Base-by-base conservation (phyloP, 257 asterid species). In the Solanum phureja region DNA sequence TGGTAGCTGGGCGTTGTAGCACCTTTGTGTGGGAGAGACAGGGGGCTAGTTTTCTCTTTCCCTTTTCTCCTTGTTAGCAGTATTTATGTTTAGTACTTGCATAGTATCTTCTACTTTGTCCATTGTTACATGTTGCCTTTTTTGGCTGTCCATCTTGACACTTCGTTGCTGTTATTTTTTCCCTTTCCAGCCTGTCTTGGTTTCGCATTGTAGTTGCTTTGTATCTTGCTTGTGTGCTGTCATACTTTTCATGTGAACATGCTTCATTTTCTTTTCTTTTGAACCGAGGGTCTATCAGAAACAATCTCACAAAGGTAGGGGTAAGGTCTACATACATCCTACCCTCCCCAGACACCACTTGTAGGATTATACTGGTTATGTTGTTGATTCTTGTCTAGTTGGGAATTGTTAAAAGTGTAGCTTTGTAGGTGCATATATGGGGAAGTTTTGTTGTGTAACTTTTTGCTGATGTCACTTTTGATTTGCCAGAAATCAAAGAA, bases 401-500 rank as follows among this genome's bases (percentile, higher is more conserved):
- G 18, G 66, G 2, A 81, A 81, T 64, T 81, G 85, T 81, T 46
- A 8, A 44, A 66, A 27, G 46, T 19, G 81, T 46, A 81, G 27
- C 35, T 74, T 29, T 44, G 2, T 14, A 44, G 37, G 84, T 44
- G 85, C 85, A 81, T 81, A 29, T 79, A 81, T 46, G 40, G 27
- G 86, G 73, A n/a, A n/a, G 23, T 64, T 37, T 66, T 44, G 33
- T 24, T 24, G 12, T 42, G 37, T 42, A 77, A 83, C 89, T 72
- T 44, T 60, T 44, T 77, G 58, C 24, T 62, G 86, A 90, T 90
- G 68, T 37, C 89, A 74, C 44, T 16, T 62, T 13, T 33, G 38
- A 73, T 56, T 83, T 84, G 88, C 49, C 93, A 97, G 98, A 97
- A 90, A 97, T 95, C 87, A 95, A 94, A 88, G 98, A 95, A 85